phyloP scores from a whole-genome alignment of 768 basidiomycete genomes.

The Leccinum truebloodii region DNA sequence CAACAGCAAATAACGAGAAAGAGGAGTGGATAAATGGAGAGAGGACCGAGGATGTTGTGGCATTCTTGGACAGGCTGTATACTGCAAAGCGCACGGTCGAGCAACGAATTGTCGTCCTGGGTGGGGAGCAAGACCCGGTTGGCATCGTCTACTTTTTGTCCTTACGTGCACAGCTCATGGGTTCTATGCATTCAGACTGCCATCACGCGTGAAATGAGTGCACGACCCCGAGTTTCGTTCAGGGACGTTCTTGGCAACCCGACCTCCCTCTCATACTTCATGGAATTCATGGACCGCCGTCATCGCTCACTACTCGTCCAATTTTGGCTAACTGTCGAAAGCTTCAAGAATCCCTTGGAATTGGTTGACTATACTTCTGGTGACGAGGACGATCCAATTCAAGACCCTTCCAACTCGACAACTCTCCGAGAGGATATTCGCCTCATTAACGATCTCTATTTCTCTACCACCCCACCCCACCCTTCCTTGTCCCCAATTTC shows the following conservation, averaged over 20 bases:
- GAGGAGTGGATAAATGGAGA: slow-evolving; percentile 89
- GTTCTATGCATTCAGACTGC: slow-evolving; percentile 35
- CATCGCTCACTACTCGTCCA: slow-evolving; percentile 84
- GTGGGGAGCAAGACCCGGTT: slow-evolving; percentile 67
- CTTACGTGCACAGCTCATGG: slow-evolving; percentile 1
- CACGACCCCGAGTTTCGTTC: slow-evolving; percentile 56
- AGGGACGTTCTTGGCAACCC: slow-evolving; percentile 87
- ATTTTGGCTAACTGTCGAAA: slow-evolving; percentile 97
- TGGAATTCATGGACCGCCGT: slow-evolving; percentile 97
- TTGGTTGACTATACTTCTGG: slow-evolving; percentile 63
- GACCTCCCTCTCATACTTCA: slow-evolving; percentile 89
- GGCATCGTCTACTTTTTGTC: slow-evolving; percentile 16
- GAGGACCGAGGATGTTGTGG: slow-evolving; percentile 80
- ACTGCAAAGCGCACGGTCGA: slow-evolving; percentile 88
- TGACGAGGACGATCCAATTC: slow-evolving; percentile 62
- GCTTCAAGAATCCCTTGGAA: slow-evolving; percentile 96
- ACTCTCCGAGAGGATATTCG: slow-evolving; percentile 85
- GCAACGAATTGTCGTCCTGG: slow-evolving; percentile 78
- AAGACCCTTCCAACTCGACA: slow-evolving; percentile 53
- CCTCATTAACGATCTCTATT: slow-evolving; percentile 89
- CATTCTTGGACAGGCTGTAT: slow-evolving; percentile 85
- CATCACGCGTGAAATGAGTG: slow-evolving; percentile 42
- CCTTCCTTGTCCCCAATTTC: slow-evolving; percentile 64
- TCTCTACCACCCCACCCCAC: slow-evolving; percentile 59
- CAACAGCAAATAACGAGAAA: slow-evolving; percentile 77